Evolutionary conservation across 2,329 filamentous ascomycete genomes (phyloP), one percentile per base, ranked within the genome.

Genomic region (Metarhizium rileyi): DNA sequence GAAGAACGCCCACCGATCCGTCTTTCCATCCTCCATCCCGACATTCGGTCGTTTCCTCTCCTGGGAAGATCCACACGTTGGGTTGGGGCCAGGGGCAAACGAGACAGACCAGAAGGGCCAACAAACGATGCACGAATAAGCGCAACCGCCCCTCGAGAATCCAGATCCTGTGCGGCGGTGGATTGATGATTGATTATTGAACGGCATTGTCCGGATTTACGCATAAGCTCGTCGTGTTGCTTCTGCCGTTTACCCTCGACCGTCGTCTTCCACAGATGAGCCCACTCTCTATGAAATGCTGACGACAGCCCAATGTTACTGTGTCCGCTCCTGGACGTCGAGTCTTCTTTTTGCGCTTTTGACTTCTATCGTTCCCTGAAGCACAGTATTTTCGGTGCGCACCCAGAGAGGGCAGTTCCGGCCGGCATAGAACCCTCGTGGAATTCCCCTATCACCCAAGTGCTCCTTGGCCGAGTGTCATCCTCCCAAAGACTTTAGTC

Each of bases 21-120:
- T n/a, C n/a, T n/a, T 43, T 16, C 16, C 35, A 38, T 35, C 43
- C 42, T n/a, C n/a, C n/a, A n/a, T n/a, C n/a, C n/a, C n/a, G 36
- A 27, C 22, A 35, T 28, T 44, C 49, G 49, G 49, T 27, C 25
- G 47, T n/a, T 50, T 50, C 49, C 49, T 47, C 33, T 47, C 42
- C 25, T 9, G 49, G 49, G 38, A 43, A 10, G 1, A 44, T 20
- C 5, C 35, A 46, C 38, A 14, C 28, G 44, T 36, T 42, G 33
- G 41, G 22, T 9, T 7, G 26, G 38, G 35, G 10, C 12, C 25
- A 14, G 35, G 27, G 40, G n/a, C n/a, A 14, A 23, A 20, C 28
- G 22, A 20, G 41, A 8, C 10, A 22, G n/a, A 16, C 23, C 23
- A 46, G 28, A 46, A 16, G 28, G 14, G n/a, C 22, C 35, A 36